Conservation (phyloP, 2,329 filamentous ascomycete species). For the Amphichorda felina region DNA sequence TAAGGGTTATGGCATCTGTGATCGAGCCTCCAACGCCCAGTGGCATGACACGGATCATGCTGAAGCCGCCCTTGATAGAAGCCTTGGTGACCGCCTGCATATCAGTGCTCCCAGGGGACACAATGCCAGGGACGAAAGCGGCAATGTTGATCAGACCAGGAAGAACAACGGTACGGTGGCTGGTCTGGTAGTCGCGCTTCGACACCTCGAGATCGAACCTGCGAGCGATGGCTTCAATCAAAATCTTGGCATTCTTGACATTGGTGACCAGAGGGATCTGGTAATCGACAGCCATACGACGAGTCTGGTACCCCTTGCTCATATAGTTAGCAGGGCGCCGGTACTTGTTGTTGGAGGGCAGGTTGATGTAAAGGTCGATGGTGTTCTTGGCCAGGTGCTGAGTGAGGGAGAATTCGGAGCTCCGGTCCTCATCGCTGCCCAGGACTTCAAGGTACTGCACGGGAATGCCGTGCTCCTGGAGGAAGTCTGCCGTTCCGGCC, state of each 20-base stretch:
- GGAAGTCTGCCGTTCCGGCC: slow-evolving; percentile 90
- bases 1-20: slow-evolving; percentile 59
- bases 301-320: slow-evolving; percentile 92
- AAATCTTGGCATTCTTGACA: slow-evolving; percentile 96
- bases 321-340: slow-evolving; percentile 95
- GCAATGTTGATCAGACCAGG: slow-evolving; percentile 69
- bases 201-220: slow-evolving; percentile 77
- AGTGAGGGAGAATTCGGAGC: slow-evolving; percentile 91
- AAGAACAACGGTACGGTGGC: slow-evolving; percentile 62
- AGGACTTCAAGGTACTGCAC: slow-evolving; percentile 92
- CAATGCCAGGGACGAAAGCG: slow-evolving; percentile 67
- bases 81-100: slow-evolving; percentile 60
- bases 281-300: slow-evolving; percentile 95
- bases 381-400: slow-evolving; percentile 96
- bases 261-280: slow-evolving; percentile 96
- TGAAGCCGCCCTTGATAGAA: slow-evolving; percentile 65
- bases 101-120: slow-evolving; percentile 51
- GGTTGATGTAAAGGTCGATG: slow-evolving; percentile 97
- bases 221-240: slow-evolving; percentile 86
- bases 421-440: slow-evolving; percentile 68
- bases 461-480: slow-evolving; percentile 82
- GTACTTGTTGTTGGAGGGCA: slow-evolving; percentile 98
- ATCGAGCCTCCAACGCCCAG: slow-evolving; percentile 62
- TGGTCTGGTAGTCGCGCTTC: slow-evolving; percentile 83
- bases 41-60: slow-evolving; percentile 71